Percentiles rank a stretch among this genome's conserved stretches.
Conservation (phyloP, 768 basidiomycete genomes). For the Chlorophyllum brunneum region DNA sequence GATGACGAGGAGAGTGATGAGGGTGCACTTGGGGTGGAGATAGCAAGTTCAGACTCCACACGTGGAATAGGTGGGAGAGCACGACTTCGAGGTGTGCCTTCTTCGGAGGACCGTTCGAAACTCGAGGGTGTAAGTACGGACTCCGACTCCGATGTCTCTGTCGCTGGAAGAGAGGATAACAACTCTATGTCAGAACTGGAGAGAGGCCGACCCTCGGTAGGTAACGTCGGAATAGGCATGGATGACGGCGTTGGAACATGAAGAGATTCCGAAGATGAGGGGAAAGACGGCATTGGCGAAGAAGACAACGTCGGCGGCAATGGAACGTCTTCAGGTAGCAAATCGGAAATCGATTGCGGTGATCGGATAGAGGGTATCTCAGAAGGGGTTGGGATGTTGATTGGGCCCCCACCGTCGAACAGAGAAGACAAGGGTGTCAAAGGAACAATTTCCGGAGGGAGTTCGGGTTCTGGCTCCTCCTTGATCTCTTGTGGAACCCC, state of each 20-base stretch:
- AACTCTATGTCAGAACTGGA: slow-evolving; percentile 6
- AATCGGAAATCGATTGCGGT: slow-evolving; percentile 22
- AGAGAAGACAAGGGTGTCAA: slow-evolving; percentile 7
- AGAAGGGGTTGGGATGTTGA: slow-evolving; percentile 22
- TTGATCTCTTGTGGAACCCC: slow-evolving; percentile 19
- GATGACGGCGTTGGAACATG: slow-evolving; percentile 32
- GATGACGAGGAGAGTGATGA: slow-evolving; percentile 20
- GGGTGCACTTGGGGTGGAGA: slow-evolving; percentile 19
- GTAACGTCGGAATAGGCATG: slow-evolving; percentile 20
- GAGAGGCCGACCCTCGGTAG: not conserved
- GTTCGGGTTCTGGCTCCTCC: not conserved
- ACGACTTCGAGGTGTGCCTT: not conserved
- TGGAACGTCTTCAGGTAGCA: slow-evolving; percentile 25
- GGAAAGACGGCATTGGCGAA: slow-evolving; percentile 17
- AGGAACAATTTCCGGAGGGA: not conserved
- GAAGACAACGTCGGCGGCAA: slow-evolving; percentile 18
- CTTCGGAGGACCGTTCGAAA: slow-evolving; percentile 5
- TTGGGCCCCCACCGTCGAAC: slow-evolving; percentile 16
- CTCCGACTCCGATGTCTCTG: not conserved
- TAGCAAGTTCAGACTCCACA: not conserved
- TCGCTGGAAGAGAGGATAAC: slow-evolving; percentile 13
- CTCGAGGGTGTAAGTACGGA: slow-evolving; percentile 5
- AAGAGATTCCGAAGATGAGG: slow-evolving; percentile 34
- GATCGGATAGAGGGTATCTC: slow-evolving; percentile 26
- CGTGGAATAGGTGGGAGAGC: not conserved